Base-by-base conservation (phyloP, 2,329 filamentous ascomycete genomes). In the Pseudogymnoascus sp. region DNA sequence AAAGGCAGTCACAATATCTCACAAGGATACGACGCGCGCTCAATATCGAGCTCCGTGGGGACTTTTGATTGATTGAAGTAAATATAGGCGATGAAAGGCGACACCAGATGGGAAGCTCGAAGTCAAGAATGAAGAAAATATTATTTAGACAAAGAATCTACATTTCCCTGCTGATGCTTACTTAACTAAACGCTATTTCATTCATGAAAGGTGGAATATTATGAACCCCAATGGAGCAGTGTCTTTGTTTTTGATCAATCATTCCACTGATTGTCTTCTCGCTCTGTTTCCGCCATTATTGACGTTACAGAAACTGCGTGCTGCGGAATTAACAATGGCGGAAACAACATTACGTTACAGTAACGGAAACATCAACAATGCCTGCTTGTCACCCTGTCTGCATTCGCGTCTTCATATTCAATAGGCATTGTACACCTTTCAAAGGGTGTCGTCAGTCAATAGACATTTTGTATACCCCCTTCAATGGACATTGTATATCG, bases 91-190 rank as follows among this genome's bases (percentile, higher is more conserved):
- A 51, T 29, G 45, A n/a, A 29, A 29, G 21, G 12, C 14, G 12
- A 29, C 6, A 16, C 8, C 23, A 29, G 12, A 29, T 12, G n/a
- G 6, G n/a, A 51, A 8, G 10, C 21, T 51, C 3, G 6, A 51
- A 51, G 12, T 10, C 21, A n/a, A 51, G 45, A 16, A 29, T 10
- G 62, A 66, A 42, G 66, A 70, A 47, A 31, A 63, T 1, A 26
- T 70, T 26, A 64, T 68, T 57, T 67, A 66, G 11, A 70, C 68
- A 12, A 42, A 37, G 11, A 69, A 70, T 42, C 5, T 42, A 42
- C 12, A 11, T 26, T 14, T 47, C 10, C 6, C 5, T 11, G 7
- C 21, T 21, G 3, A 14, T 47, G 11, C 21, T 18, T 23, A 26
- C 42, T 47, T 8, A 23, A n/a, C 18, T 18, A 45, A 45, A 23